Evolutionary conservation across 805 yeast species (phyloP).

Genomic region (Barnettozyma sp.): DNA sequence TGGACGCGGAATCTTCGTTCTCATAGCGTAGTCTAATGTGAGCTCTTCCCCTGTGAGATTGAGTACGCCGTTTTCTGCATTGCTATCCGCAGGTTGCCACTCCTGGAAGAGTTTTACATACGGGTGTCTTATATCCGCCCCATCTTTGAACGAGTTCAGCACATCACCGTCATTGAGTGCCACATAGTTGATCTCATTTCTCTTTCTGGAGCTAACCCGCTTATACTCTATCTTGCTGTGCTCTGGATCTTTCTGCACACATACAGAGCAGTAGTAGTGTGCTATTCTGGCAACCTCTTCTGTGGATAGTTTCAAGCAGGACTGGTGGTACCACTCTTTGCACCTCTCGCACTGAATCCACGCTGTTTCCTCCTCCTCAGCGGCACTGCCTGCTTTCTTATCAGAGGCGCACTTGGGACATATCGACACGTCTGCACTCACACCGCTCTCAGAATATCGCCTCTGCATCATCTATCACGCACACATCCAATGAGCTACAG

Average conservation of each 20-base stretch:
- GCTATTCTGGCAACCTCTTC: slow-evolving; percentile 34
- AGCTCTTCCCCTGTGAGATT: slow-evolving; percentile 30
- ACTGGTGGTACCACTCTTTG: slow-evolving; percentile 35
- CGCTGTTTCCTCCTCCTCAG: slow-evolving; percentile 12
- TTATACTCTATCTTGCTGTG: slow-evolving; percentile 36
- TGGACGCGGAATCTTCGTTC: slow-evolving; percentile 36
- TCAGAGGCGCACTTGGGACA: too few relatives aligned
- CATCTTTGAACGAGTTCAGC: slow-evolving; percentile 13
- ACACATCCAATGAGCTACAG: too few relatives aligned
- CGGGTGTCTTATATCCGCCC: slow-evolving; percentile 39
- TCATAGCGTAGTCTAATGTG: slow-evolving; percentile 28
- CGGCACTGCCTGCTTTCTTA: slow-evolving; percentile 7
- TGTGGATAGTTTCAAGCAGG: slow-evolving; percentile 37
- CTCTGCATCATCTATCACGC: too few relatives aligned
- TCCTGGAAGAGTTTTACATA: slow-evolving; percentile 33
- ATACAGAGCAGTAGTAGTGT: slow-evolving; percentile 49
- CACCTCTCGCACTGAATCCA: slow-evolving; percentile 65
- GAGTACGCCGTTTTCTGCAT: slow-evolving; percentile 10
- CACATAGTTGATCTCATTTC: slow-evolving; percentile 61
- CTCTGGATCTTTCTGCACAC: slow-evolving; percentile 31
- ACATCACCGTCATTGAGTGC: slow-evolving; percentile 72
- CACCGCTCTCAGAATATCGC: too few relatives aligned
- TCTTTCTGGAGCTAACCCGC: slow-evolving; percentile 49
- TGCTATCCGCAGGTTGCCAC: slow-evolving; percentile 14
- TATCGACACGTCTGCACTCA: too few relatives aligned